phyloP scores from a whole-genome alignment of 768 basidiomycete genomes.

The Lanmaoa pseudosensibilis region DNA sequence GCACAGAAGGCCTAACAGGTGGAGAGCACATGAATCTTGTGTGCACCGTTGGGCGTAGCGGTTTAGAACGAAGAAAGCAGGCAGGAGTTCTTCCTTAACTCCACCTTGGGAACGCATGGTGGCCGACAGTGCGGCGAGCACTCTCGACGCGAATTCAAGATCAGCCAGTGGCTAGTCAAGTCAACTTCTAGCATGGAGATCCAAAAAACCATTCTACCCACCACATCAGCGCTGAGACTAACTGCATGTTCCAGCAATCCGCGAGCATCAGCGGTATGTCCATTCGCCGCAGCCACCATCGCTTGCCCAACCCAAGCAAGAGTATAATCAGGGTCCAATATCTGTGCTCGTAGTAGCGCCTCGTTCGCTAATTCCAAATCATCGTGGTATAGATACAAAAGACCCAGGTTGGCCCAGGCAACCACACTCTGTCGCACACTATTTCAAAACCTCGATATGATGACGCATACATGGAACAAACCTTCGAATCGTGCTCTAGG shows the following conservation, averaged over 20 bases:
- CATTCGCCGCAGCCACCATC: conserved; percentile 60
- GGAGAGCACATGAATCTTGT: conserved; percentile 70
- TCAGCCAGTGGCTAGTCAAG: conserved; percentile 72
- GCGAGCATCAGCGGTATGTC: conserved; percentile 59
- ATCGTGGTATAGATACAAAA: conserved; percentile 77
- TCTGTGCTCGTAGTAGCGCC: conserved; percentile 84
- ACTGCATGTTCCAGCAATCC: conserved; percentile 75
- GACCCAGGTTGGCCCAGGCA: conserved; percentile 86
- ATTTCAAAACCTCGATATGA: not conserved
- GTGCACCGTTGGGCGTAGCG: conserved; percentile 72
- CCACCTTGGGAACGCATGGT: conserved; percentile 18
- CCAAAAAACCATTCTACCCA: conserved; percentile 35
- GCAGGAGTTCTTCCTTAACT: conserved; percentile 53
- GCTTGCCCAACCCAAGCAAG: conserved; percentile 91
- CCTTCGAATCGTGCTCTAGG: conserved; percentile 83
- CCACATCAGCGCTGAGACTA: conserved; percentile 54
- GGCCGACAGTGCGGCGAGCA: conserved; percentile 45
- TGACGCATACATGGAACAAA: conserved; percentile 31
- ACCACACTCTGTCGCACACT: conserved; percentile 52
- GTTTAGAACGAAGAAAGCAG: conserved; percentile 78
- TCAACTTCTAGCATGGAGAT: conserved; percentile 7
- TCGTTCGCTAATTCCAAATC: conserved; percentile 85
- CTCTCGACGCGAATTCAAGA: conserved; percentile 65
- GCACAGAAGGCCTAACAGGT: conserved; percentile 82
- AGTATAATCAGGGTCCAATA: conserved; percentile 87